Evolutionary conservation across 768 basidiomycete genomes (phyloP), one percentile per base, ranked within the genome.

Genomic region (Phanerochaete sordida): DNA sequence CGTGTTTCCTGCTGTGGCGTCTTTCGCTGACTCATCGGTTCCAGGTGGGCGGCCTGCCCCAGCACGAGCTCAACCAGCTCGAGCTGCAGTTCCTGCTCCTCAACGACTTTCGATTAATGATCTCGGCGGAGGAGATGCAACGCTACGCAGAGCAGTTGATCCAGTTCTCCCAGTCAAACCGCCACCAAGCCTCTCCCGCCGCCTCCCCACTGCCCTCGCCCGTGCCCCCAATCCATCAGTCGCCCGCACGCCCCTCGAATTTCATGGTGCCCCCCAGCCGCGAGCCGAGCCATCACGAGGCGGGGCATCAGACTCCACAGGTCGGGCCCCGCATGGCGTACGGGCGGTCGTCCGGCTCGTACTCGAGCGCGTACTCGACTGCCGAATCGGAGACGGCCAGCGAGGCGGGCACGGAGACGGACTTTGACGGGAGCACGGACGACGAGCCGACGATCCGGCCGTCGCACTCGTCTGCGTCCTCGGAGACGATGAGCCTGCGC

Each of bases 51-150:
- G 97, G 97, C 26, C 83, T 99, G 0, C 97, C 97, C 0, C 85
- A 92, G 59, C 79, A 87, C 35, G 93, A 96, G 71, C 84, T 99
- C 52, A 98, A 99, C 73, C 93, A 95, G 68, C 86, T 99, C 54
- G 97, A 99, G 69, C 86, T 99, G 1, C 97, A 98, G 65, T 99
- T 99, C 71, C 81, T 98, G 5, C 87, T 98, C 6, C 82, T 98
- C 8, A 99, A 98, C 74, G 93, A 98, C 76, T 99, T 99, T 69
- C 79, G 85, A 16, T 82, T 99, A 55, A 89, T 90, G 66, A 92
- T 99, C 67, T 85, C 90, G 1, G 79, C 83, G 9, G 85, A 90
- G 19, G 96, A 98, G 74, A 94, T 98, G 90, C 93, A 97, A 73
- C 83, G 85, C 56, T 99, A 98, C 72, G 94, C 94, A 1, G 91